A percentile compares a stretch with the other conserved stretches of the same genome.
phyloP scores from a whole-genome alignment of 495 filamentous ascomycete genomes.

The Daldinia vernicosa region DNA sequence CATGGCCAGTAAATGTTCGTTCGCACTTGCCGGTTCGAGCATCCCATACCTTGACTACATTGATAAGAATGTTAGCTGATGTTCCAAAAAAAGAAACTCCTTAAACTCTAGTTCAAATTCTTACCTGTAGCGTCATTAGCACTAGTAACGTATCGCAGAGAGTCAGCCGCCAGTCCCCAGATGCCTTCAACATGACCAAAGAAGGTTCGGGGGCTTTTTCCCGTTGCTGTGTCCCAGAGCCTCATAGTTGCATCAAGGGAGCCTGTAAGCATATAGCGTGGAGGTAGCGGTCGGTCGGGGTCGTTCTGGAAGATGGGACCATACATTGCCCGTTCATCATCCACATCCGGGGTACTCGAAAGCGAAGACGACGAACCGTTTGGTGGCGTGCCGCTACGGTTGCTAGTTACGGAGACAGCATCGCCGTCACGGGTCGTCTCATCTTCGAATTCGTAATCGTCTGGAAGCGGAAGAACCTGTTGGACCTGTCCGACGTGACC shows the following conservation, averaged over 20 bases:
- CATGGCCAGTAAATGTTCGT: conserved; percentile 87
- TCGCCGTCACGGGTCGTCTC: conserved; percentile 69
- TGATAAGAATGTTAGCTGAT: conserved; percentile 19
- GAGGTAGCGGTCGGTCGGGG: conserved; percentile 72
- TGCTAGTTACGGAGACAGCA: conserved; percentile 54
- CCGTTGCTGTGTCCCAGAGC: conserved; percentile 88
- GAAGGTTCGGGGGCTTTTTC: conserved; percentile 84
- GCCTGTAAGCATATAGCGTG: conserved; percentile 90
- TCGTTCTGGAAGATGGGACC: conserved; percentile 64
- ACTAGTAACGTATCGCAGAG: conserved; percentile 85
- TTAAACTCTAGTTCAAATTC: neutral
- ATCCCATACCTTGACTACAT: conserved; percentile 84
- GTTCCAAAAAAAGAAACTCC: neutral
- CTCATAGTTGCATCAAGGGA: conserved; percentile 91
- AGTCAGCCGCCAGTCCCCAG: conserved; percentile 93
- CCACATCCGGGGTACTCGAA: conserved; percentile 37
- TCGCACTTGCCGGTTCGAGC: conserved; percentile 89
- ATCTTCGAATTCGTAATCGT: conserved; percentile 88
- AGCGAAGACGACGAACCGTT: conserved; percentile 29
- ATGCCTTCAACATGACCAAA: conserved; percentile 97
- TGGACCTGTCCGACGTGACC: conserved; percentile 98
- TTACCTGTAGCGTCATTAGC: conserved; percentile 89
- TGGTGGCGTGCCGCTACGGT: conserved; percentile 48
- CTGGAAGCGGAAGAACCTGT: conserved; percentile 81
- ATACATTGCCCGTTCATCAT: conserved; percentile 61